Conservation (phyloP, 805 yeast species). For the Cyberlindnera misumaiensis region DNA sequence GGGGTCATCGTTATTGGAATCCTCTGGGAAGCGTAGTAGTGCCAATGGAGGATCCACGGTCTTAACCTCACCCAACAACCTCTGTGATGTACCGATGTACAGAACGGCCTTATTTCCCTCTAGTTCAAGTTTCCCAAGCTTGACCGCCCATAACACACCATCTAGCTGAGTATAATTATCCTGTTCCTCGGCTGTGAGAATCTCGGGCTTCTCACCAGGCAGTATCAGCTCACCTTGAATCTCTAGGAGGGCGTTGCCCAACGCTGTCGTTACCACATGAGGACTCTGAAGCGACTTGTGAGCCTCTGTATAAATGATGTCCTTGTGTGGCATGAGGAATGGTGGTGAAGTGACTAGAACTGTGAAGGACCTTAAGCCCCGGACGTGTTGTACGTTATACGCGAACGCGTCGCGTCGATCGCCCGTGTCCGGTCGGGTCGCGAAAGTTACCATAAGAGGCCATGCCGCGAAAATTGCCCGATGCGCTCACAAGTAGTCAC, state of each 20-base stretch:
- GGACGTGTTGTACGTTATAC: too few relatives aligned
- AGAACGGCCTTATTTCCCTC: conserved; percentile 46
- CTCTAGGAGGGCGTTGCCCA: conserved; percentile 57
- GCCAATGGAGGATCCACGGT: conserved; percentile 61
- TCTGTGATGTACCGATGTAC: conserved; percentile 61
- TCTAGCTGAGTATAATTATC: conserved; percentile 29
- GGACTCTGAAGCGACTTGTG: conserved; percentile 6
- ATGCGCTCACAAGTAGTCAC: background rate
- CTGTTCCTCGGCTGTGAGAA: conserved; percentile 28
- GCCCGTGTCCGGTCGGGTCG: too few relatives aligned
- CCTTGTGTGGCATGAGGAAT: conserved; percentile 11
- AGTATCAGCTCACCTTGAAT: conserved; percentile 68
- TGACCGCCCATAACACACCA: conserved; percentile 37
- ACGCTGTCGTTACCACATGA: conserved; percentile 37
- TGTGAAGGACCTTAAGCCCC: too few relatives aligned
- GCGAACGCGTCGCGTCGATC: too few relatives aligned
- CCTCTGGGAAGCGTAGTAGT: conserved; percentile 40
- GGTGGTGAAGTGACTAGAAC: background rate
- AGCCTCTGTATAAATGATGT: conserved; percentile 8
- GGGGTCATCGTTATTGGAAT: conserved; percentile 18
- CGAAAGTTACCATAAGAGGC: background rate
- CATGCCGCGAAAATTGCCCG: background rate
- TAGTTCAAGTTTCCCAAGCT: conserved; percentile 42
- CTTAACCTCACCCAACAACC: conserved; percentile 56
- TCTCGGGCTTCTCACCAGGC: conserved; percentile 31